Evolutionary conservation across 2,329 filamentous ascomycete genomes (phyloP).

Genomic region (Lecanicillium sp.): DNA sequence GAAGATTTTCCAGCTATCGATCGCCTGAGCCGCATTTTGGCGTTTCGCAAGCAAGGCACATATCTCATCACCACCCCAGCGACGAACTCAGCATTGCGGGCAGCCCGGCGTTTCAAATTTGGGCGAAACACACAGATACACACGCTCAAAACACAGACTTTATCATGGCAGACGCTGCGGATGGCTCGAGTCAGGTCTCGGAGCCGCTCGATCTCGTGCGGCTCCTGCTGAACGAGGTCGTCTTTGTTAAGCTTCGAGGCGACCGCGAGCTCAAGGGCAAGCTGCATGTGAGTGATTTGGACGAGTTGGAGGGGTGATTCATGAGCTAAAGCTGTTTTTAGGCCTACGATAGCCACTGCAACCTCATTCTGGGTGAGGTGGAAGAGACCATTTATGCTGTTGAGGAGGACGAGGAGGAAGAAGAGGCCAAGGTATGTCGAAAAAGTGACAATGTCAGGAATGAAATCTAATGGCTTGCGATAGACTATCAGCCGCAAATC

Average conservation of each 20-base stretch:
- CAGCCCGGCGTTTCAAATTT: not conserved
- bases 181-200: constrained; percentile 64
- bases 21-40: constrained; percentile 3
- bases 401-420: constrained; percentile 78
- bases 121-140: not conserved
- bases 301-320: not conserved
- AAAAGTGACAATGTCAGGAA: not conserved
- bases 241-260: constrained; percentile 94
- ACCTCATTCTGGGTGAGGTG: constrained; percentile 89
- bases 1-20: constrained; percentile 10
- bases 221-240: constrained; percentile 87
- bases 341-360: constrained; percentile 99
- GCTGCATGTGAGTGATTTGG: constrained; percentile 63
- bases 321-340: constrained; percentile 27
- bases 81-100: not conserved
- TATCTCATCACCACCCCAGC: not conserved
- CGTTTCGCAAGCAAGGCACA: constrained; percentile 8
- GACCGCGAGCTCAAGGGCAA: constrained; percentile 93
- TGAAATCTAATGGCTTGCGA: not conserved
- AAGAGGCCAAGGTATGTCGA: constrained; percentile 58
- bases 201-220: constrained; percentile 95
- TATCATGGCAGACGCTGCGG: constrained; percentile 76
- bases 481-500: constrained; percentile 94
- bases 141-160: too few relatives aligned
- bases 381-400: constrained; percentile 95